Percentiles rank a stretch among this genome's conserved stretches.
Evolutionary conservation across 1,284 basidiomycete genomes (phyloP).

Genomic region (Pisolithus thermaeus): DNA sequence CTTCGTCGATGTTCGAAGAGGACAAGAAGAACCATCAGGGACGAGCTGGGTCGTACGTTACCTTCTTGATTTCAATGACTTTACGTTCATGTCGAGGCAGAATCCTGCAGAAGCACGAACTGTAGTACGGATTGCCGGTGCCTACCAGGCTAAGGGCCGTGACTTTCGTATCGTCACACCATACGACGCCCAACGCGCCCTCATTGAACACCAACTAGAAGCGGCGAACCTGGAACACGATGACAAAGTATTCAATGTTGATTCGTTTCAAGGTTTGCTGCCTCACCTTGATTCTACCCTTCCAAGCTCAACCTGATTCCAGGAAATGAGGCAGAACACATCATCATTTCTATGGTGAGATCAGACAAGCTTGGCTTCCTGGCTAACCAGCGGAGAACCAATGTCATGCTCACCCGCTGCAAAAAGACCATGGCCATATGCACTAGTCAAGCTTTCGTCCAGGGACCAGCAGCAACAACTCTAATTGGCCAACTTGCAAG

Average conservation of each 20-base stretch:
- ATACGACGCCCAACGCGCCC: constrained; percentile 56
- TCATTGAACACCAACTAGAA: constrained; percentile 47
- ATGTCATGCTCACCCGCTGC: constrained; percentile 67
- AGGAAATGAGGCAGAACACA: too few relatives aligned
- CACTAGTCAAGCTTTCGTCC: constrained; percentile 43
- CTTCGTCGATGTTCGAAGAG: constrained; percentile 26
- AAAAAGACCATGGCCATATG: constrained; percentile 51
- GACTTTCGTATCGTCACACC: constrained; percentile 32
- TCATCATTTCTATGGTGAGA: constrained; percentile 13
- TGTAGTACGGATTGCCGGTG: constrained; percentile 17
- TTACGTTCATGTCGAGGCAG: constrained; percentile 8
- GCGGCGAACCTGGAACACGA: constrained; percentile 38
- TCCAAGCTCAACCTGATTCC: too few relatives aligned
- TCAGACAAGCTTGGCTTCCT: constrained; percentile 33
- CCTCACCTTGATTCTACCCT: too few relatives aligned
- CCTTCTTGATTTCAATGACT: not conserved
- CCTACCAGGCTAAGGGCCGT: constrained; percentile 7
- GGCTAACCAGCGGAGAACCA: constrained; percentile 36
- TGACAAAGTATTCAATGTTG: constrained; percentile 58
- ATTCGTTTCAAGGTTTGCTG: constrained; percentile 55
- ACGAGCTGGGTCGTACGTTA: constrained; percentile 24
- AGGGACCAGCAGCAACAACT: constrained; percentile 30
- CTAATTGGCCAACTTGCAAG: constrained; percentile 45
- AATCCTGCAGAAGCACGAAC: constrained; percentile 22
- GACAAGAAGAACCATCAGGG: constrained; percentile 17